These are phyloP conservation scores for Zygosaccharomyces pseudobailii DNA, from an alignment of 1,139 yeast genomes.

Conservation along the genomic window DNA sequence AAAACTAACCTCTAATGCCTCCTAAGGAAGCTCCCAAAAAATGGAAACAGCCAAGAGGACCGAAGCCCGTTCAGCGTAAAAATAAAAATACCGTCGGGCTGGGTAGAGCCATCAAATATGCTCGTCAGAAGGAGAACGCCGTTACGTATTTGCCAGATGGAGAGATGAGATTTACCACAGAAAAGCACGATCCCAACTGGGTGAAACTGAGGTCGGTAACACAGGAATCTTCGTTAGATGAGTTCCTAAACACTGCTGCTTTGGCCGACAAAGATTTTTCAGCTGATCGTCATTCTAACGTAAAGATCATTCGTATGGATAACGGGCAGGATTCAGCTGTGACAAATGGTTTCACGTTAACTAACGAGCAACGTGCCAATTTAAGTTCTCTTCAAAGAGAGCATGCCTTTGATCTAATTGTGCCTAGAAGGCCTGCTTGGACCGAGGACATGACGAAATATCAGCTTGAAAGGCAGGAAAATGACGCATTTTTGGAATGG, in stretches of 20 bases:
- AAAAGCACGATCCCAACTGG: conserved; percentile 81
- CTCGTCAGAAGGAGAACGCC: conserved; percentile 62
- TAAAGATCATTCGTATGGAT: conserved; percentile 76
- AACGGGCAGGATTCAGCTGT: conserved; percentile 43
- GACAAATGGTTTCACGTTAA: conserved; percentile 51
- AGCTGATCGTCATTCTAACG: conserved; percentile 80
- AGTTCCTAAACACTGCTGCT: conserved; percentile 90
- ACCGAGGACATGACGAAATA: conserved; percentile 60
- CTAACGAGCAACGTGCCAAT: conserved; percentile 61
- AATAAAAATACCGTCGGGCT: conserved; percentile 80
- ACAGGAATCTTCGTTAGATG: conserved; percentile 91
- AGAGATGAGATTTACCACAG: conserved; percentile 78
- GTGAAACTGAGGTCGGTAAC: conserved; percentile 89
- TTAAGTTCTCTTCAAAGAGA: conserved; percentile 64
- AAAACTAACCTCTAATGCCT: conserved; percentile 34
- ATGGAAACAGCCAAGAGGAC: conserved; percentile 80
- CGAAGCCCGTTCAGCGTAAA: conserved; percentile 80
- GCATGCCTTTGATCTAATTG: conserved; percentile 77
- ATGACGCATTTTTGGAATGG: conserved; percentile 90
- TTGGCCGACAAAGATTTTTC: conserved; percentile 95
- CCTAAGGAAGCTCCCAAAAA: conserved; percentile 45
- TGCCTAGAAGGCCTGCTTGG: conserved; percentile 95
- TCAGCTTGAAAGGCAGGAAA: conserved; percentile 83
- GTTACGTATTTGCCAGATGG: conserved; percentile 77
- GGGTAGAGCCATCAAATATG: conserved; percentile 79